Percentiles rank a stretch among this genome's conserved stretches.
Evolutionary conservation across 2,329 filamentous ascomycete genomes (phyloP).

Genomic region (Xylariaceae sp.): DNA sequence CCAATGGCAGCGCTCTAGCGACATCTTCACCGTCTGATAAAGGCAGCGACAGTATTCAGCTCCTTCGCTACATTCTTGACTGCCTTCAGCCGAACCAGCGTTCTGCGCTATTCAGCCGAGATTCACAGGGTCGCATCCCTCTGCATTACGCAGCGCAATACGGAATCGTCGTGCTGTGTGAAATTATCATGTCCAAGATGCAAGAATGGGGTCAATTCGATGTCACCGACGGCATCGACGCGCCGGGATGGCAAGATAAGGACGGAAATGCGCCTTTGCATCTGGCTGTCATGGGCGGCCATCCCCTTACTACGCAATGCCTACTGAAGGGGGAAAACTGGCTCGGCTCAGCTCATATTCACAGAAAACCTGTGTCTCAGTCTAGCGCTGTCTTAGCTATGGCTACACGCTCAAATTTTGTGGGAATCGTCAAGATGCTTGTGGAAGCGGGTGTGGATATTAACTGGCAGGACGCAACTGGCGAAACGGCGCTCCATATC

Average conservation of each 20-base stretch:
- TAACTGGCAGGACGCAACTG: slow-evolving; percentile 85
- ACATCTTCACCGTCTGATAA: slow-evolving; percentile 63
- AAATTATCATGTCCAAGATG: slow-evolving; percentile 83
- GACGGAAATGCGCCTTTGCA: slow-evolving; percentile 91
- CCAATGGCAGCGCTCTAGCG: slow-evolving; percentile 53
- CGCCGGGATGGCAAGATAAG: slow-evolving; percentile 81
- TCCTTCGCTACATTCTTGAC: slow-evolving; percentile 62
- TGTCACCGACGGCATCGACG: slow-evolving; percentile 80
- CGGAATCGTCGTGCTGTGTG: slow-evolving; percentile 85
- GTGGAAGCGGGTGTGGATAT: slow-evolving; percentile 88
- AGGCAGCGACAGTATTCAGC: slow-evolving; percentile 70
- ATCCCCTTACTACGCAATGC: slow-evolving; percentile 77
- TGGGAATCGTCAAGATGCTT: slow-evolving; percentile 77
- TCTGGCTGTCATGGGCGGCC: slow-evolving; percentile 85
- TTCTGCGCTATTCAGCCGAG: slow-evolving; percentile 60
- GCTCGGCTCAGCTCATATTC: slow-evolving; percentile 60
- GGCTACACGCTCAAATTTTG: slow-evolving; percentile 83
- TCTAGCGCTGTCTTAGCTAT: slow-evolving; percentile 85
- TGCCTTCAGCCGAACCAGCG: slow-evolving; percentile 65
- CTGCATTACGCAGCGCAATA: slow-evolving; percentile 94
- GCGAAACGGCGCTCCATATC: slow-evolving; percentile 87
- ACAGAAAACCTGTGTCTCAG: slow-evolving; percentile 67
- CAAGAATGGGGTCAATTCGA: slow-evolving; percentile 85
- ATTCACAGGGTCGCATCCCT: slow-evolving; percentile 77
- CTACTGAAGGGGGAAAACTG: slow-evolving; percentile 78